Evolutionary conservation across 2,329 filamentous ascomycete genomes (phyloP), one percentile per base, ranked within the genome.

Genomic region (Cordyceps pruinosa): DNA sequence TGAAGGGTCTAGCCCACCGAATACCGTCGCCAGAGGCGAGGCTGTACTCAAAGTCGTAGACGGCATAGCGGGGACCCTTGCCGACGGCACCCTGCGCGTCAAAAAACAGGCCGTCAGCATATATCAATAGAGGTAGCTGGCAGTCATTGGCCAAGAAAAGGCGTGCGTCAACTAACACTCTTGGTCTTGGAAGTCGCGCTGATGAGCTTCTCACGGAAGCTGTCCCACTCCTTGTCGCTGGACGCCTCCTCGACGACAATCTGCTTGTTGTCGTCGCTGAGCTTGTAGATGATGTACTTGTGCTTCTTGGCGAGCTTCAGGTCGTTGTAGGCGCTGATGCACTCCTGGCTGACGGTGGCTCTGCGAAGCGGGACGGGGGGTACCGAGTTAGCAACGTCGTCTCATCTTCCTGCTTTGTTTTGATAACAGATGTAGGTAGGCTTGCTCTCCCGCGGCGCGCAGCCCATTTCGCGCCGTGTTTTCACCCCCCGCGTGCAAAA

Each of bases 201-300:
- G 70, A 90, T 72, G 62, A 94, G 86, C 79, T 86, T 87, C 73
- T 90, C 77, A 66, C 88, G 87, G 82, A 92, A 90, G 63, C 68
- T 74, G 58, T 87, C 83, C 79, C 84, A 93, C 73, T 91, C 84
- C 64, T 75, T 75, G 66, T 85, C 79, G 61, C 75, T 76, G 59
- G 85, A 88, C 56, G 83, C 80, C 72, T 89, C 84, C 75, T 93
- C 89, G 66, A 94, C 84, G 59, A 88, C 85, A 71, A 94, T 90
- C 76, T 90, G 75, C 76, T 87, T 90, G 81, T 85, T 85, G 79
- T 91, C 82, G 75, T 92, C 88, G 63, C 85, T 87, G 71, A 94
- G 84, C 82, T 91, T 90, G 86, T 83, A 93, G 80, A 94, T 85
- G 77, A 94, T 87, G 82, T 83, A 95, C 77, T 90, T 92, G 78